phyloP scores from a whole-genome alignment of 805 yeast species.

The Wickerhamiella australiensis region DNA sequence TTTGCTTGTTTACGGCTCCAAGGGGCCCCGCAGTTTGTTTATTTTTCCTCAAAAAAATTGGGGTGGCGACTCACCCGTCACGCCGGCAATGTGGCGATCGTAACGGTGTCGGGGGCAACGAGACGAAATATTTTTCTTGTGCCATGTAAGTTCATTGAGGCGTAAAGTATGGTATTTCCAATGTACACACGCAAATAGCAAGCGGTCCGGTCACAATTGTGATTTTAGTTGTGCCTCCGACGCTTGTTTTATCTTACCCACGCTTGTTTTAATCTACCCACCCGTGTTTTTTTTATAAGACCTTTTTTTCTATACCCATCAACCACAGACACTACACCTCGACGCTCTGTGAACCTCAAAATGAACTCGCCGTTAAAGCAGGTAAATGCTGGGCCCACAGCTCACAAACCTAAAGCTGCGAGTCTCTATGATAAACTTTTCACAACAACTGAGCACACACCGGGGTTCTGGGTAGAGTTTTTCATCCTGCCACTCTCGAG shows the following conservation, averaged over 20 bases:
- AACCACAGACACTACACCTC: background rate
- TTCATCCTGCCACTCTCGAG: conserved; percentile 24
- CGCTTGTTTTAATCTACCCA: too few species aligned
- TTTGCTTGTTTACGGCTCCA: background rate
- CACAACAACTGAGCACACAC: conserved; percentile 18
- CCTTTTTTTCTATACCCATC: background rate
- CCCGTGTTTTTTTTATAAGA: background rate
- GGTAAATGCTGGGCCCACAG: conserved; percentile 21
- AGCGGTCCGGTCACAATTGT: too few species aligned
- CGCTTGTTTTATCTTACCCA: too few species aligned
- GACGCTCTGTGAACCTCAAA: too few species aligned
- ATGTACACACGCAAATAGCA: too few species aligned
- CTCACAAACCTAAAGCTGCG: conserved; percentile 28
- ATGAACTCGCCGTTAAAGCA: conserved; percentile 21
- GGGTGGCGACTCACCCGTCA: background rate
- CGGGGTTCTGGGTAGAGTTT: conserved; percentile 29
- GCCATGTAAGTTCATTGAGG: background rate
- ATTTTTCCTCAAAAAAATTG: background rate
- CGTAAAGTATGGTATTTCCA: too few species aligned
- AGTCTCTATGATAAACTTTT: conserved; percentile 27
- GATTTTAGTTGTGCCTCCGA: too few species aligned
- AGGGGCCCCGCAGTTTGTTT: background rate
- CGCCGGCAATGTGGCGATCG: conserved; percentile 2
- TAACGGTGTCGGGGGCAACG: conserved; percentile 4
- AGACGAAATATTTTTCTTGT: background rate